phyloP scores from a whole-genome alignment of 192 early-diverging fungal species.

The Chytriomyces confervae region DNA sequence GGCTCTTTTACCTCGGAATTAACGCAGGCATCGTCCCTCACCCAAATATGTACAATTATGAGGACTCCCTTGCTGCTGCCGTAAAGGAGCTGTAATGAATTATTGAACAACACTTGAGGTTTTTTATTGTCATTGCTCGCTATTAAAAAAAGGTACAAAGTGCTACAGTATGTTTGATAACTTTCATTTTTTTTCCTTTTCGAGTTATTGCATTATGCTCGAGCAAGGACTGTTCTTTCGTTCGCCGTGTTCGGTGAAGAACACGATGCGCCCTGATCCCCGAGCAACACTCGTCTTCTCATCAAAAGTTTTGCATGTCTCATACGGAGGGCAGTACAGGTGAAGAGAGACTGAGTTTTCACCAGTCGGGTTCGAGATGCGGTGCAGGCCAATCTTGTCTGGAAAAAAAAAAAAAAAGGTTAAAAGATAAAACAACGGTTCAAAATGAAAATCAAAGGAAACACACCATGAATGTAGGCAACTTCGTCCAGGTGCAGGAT shows the following conservation, averaged over 20 bases:
- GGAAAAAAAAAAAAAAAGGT: neutral
- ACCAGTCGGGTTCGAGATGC: conserved; percentile 71
- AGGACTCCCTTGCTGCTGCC: too few species aligned
- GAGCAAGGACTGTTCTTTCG: neutral
- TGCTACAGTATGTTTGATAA: too few species aligned
- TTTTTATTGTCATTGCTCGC: too few species aligned
- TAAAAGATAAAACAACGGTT: neutral
- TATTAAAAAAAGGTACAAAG: too few species aligned
- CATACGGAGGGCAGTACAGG: conserved; percentile 87
- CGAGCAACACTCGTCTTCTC: conserved; percentile 72
- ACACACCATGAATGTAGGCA: conserved; percentile 81
- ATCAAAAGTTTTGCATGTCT: conserved; percentile 84
- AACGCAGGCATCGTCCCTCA: neutral
- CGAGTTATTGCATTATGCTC: neutral
- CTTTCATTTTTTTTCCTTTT: too few species aligned
- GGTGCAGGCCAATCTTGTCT: conserved; percentile 86
- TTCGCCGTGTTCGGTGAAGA: conserved; percentile 64
- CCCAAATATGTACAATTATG: too few species aligned
- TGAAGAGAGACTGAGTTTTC: conserved; percentile 82
- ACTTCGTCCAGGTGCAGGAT: conserved; percentile 66
- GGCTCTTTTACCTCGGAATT: neutral
- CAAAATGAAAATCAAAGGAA: too few species aligned
- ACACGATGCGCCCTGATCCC: conserved; percentile 63
- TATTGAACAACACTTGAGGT: too few species aligned
- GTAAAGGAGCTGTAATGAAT: too few species aligned